Percentiles rank a stretch among this genome's conserved stretches.
These are phyloP conservation scores for Francoa sonchifolia DNA, from an alignment of 441 rosid species.

Conservation along the genomic window DNA sequence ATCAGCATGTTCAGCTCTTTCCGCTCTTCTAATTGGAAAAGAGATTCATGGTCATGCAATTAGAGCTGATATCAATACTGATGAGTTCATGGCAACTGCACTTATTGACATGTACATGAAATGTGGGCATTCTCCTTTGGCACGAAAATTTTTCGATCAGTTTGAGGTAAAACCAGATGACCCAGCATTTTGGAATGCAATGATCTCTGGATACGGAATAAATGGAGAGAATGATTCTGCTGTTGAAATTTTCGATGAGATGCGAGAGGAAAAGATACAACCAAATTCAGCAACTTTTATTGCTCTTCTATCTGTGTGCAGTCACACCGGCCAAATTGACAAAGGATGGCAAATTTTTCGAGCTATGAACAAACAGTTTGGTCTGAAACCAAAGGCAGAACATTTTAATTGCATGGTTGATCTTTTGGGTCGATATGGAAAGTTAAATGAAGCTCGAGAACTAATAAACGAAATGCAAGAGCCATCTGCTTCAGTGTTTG, in stretches of 20 bases:
- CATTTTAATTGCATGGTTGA: conserved; percentile 52
- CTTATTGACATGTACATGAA: conserved; percentile 59
- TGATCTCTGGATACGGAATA: conserved; percentile 62
- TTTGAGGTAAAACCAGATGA: conserved; percentile 40
- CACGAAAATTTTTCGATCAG: conserved; percentile 30
- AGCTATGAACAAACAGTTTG: conserved; percentile 21
- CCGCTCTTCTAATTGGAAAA: conserved; percentile 37
- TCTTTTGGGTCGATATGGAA: conserved; percentile 44
- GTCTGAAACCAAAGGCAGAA: conserved; percentile 27
- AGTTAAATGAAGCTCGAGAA: conserved; percentile 40
- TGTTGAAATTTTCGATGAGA: conserved; percentile 34
- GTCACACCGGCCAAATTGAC: conserved; percentile 35
- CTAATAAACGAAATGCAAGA: conserved; percentile 31
- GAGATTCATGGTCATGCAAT: conserved; percentile 44
- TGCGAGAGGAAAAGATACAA: conserved; percentile 27
- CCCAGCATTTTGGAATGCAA: conserved; percentile 62
- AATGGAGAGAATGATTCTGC: conserved; percentile 45
- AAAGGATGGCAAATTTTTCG: conserved; percentile 24
- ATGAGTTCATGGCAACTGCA: conserved; percentile 39
- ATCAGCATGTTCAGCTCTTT: conserved; percentile 46
- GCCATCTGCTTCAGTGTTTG: conserved; percentile 34
- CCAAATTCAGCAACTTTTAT: conserved; percentile 51
- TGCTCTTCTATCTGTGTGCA: conserved; percentile 28
- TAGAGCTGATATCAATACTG: conserved; percentile 26
- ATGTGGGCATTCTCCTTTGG: conserved; percentile 36